phyloP scores from a whole-genome alignment of 2,329 filamentous ascomycete species.

The Hypoxylon sp. region DNA sequence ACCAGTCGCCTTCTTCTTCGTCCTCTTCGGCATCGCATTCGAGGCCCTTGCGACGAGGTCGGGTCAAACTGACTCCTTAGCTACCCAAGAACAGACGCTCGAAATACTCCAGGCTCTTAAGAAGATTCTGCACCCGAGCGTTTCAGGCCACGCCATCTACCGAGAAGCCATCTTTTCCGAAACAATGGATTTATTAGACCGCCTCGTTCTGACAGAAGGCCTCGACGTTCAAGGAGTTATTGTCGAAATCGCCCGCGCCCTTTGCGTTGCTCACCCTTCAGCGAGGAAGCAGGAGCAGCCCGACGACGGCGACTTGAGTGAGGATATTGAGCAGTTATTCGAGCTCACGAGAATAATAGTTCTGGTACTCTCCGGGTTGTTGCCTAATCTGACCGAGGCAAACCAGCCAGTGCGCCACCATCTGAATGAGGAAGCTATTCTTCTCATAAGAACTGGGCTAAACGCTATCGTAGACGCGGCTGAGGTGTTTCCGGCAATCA shows the following conservation, averaged over 20 bases:
- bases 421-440: constrained; percentile 87
- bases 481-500: constrained; percentile 94
- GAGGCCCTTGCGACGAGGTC: constrained; percentile 91
- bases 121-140: constrained; percentile 93
- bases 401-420: constrained; percentile 77
- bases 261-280: constrained; percentile 92
- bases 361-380: constrained; percentile 85
- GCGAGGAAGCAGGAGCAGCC: constrained; percentile 76
- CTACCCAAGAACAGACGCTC: constrained; percentile 81
- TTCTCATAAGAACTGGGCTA: constrained; percentile 82
- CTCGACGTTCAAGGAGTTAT: constrained; percentile 91
- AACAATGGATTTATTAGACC: constrained; percentile 94
- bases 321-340: constrained; percentile 98
- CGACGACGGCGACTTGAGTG: constrained; percentile 84
- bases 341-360: constrained; percentile 97
- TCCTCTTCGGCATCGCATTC: constrained; percentile 95
- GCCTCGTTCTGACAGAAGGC: constrained; percentile 91
- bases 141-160: constrained; percentile 96
- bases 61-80: constrained; percentile 73
- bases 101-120: constrained; percentile 92
- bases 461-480: constrained; percentile 94
- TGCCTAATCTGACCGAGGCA: constrained; percentile 83
- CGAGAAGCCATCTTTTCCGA: constrained; percentile 96
- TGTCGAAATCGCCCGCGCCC: constrained; percentile 89
- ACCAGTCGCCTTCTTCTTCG: constrained; percentile 98